These are phyloP conservation scores for Encephalitozoon intestinalis DNA, from an alignment of 371 early-diverging fungal species.

Conservation along the genomic window DNA sequence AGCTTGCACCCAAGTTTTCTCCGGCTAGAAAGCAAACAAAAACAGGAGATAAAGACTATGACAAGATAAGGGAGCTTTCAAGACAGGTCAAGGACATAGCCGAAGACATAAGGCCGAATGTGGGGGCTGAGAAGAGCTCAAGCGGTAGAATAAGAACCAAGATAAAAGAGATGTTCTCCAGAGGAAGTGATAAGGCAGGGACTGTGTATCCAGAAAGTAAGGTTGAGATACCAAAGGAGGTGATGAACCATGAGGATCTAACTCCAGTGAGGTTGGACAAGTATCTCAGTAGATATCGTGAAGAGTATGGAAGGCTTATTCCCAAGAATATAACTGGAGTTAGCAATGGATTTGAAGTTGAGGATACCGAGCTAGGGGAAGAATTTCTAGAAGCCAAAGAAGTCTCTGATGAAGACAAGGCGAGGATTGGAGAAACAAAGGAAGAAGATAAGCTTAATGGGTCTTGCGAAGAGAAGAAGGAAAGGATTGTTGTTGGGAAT, in stretches of 20 bases:
- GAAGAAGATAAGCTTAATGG: background rate
- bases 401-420: background rate
- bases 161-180: background rate
- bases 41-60: background rate
- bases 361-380: background rate
- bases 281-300: constrained; percentile 33
- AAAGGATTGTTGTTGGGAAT: background rate
- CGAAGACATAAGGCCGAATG: background rate
- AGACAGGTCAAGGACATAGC: constrained; percentile 6
- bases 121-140: background rate
- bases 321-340: background rate
- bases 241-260: constrained; percentile 28
- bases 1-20: background rate
- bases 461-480: background rate
- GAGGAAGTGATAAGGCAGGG: background rate
- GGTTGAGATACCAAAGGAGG: background rate
- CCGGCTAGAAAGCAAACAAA: background rate
- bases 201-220: background rate
- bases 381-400: background rate
- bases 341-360: background rate
- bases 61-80: constrained; percentile 15
- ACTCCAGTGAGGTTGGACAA: constrained; percentile 38
- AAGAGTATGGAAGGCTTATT: constrained; percentile 13
- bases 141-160: background rate
- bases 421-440: background rate